Base-by-base conservation (phyloP, 1,139 yeast genomes). In the Pichia sp. region DNA sequence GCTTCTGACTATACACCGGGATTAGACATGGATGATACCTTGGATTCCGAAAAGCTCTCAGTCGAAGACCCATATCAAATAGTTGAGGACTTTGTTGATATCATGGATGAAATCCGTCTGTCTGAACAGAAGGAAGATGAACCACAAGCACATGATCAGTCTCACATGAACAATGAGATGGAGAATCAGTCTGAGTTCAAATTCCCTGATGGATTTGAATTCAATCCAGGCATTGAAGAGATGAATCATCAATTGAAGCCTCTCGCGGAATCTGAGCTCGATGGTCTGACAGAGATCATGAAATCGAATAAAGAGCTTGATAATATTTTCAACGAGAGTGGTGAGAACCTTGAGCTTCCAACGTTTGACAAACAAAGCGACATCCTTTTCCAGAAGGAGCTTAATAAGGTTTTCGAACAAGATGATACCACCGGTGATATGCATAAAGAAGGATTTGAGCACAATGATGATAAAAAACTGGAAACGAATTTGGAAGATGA, bases 31-130 rank as follows among this genome's bases (percentile, higher is more conserved):
- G 20, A 28, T 27, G 37, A 38, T 17, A 13, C 13, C 9, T 18
- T 27, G 3, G 31, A 31, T 4, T 18, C 16, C 11, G 34, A 32
- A 7, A 16, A 52, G 6, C 48, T 56, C 29, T 41, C 45, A 10
- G 29, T 50, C 10, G 40, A 37, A 4, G 50, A 54, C 33, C 55
- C 59, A 2, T 39, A 52, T 30, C 43, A 40, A 10, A 18, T 53
- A n/a, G 35, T 54, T 12, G 55, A 49, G 21, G 52, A 52, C n/a
- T 47, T 55, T 24, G 37, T 55, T 3, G 50, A 41, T 12, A 17
- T 43, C 3, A 29, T 37, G 11, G 50, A 38, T 16, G 50, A 48
- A 20, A 31, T 33, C 8, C 42, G 46, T 18, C 35, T 20, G 22
- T 25, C 29, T 5, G 24, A 35, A 45, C 45, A 24, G 38, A 53